These are phyloP conservation scores for Serendipita sp. DNA, from an alignment of 768 basidiomycete species.

Conservation along the genomic window DNA sequence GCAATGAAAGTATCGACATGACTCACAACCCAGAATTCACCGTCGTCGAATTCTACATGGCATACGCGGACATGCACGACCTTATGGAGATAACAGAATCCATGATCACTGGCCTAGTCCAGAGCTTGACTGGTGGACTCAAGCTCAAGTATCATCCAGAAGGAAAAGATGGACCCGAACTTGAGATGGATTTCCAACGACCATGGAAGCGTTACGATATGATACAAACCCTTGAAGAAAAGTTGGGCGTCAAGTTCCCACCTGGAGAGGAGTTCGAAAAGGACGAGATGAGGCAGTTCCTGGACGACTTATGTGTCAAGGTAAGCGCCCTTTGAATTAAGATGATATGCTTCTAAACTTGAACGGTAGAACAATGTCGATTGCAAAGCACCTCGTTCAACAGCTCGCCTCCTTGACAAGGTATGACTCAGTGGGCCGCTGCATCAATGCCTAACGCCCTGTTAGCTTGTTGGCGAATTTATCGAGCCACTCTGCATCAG, in stretches of 20 bases:
- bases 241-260: conserved; percentile 83
- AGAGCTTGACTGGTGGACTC: conserved; percentile 68
- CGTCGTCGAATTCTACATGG: conserved; percentile 99
- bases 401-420: conserved; percentile 89
- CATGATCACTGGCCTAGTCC: conserved; percentile 82
- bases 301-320: conserved; percentile 72
- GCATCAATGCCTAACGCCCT: conserved; percentile 4
- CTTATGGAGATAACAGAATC: conserved; percentile 93
- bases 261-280: conserved; percentile 81
- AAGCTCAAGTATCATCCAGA: conserved; percentile 81
- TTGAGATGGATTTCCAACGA: conserved; percentile 66
- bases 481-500: conserved; percentile 95
- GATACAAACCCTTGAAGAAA: conserved; percentile 91
- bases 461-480: conserved; percentile 86
- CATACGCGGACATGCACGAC: conserved; percentile 98
- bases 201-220: conserved; percentile 99
- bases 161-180: conserved; percentile 33
- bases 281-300: conserved; percentile 72
- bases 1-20: conserved; percentile 96
- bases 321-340: conserved; percentile 22
- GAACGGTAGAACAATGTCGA: conserved; percentile 73
- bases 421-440: conserved; percentile 19
- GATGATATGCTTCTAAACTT: not conserved
- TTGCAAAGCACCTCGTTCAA: conserved; percentile 90
- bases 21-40: conserved; percentile 99